Conservation (phyloP, 164 flowering plant genomes). For the Dillenia suffruticosa region DNA sequence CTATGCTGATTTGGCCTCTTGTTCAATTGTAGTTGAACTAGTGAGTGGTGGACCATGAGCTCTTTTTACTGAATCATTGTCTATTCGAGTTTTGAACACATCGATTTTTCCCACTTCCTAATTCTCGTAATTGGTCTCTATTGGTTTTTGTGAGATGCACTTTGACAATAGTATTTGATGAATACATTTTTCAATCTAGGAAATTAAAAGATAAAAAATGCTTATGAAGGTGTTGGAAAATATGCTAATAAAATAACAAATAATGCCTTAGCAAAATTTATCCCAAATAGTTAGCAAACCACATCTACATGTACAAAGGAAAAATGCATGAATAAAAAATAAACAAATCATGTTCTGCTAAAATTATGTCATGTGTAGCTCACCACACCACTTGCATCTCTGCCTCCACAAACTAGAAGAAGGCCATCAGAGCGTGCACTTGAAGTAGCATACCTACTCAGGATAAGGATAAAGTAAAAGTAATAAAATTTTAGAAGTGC, state of each 20-base stretch:
- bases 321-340: neutral
- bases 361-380: conserved; percentile 17
- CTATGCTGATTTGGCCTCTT: no score
- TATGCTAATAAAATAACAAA: neutral
- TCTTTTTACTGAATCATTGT: no score
- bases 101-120: no score
- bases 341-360: neutral
- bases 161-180: no score
- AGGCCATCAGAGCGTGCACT: conserved; percentile 99
- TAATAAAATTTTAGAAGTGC: neutral
- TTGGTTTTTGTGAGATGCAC: no score
- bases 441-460: conserved; percentile 95
- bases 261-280: no score
- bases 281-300: no score
- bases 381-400: conserved; percentile 98
- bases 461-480: neutral
- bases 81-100: no score
- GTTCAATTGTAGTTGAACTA: no score
- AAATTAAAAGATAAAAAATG: neutral
- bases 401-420: conserved; percentile 98
- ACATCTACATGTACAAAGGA: neutral
- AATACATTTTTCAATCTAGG: no score
- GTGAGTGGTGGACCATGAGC: no score
- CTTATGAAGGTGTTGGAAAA: neutral
- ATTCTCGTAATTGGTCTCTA: no score